phyloP scores from a whole-genome alignment of 768 basidiomycete species.

The Auriculariales sp. region DNA sequence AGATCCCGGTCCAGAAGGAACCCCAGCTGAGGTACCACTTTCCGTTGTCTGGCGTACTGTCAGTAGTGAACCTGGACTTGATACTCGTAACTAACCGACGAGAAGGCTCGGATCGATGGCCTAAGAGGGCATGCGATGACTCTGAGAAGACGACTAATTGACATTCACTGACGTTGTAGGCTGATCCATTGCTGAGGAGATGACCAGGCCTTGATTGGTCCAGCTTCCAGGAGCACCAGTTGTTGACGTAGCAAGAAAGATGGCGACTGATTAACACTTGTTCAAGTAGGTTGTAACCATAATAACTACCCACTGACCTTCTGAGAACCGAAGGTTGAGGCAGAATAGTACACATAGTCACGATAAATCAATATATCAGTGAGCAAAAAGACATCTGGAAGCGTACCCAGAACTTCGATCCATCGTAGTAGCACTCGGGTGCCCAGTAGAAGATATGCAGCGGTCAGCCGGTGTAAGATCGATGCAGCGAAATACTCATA shows the following conservation, averaged over 20 bases:
- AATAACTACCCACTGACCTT: conserved; percentile 23
- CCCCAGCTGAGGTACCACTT: conserved; percentile 39
- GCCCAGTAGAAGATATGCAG: conserved; percentile 18
- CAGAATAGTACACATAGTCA: conserved; percentile 39
- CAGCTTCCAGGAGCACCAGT: conserved; percentile 24
- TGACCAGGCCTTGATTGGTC: conserved; percentile 33
- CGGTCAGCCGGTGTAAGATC: background rate
- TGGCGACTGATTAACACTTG: conserved; percentile 31
- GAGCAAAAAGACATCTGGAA: conserved; percentile 1
- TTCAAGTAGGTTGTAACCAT: background rate
- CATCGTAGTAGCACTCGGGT: conserved; percentile 19
- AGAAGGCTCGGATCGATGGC: conserved; percentile 31
- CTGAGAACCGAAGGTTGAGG: conserved; percentile 39
- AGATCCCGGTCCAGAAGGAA: conserved; percentile 27
- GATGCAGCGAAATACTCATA: background rate
- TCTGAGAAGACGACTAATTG: background rate
- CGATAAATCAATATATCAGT: too few species aligned
- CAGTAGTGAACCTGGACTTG: background rate
- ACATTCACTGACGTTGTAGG: conserved; percentile 26
- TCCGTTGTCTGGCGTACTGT: conserved; percentile 18
- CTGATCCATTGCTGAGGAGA: conserved; percentile 23
- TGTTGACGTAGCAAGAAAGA: conserved; percentile 38
- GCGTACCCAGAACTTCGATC: conserved; percentile 13
- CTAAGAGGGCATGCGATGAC: conserved; percentile 15
- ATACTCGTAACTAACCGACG: conserved; percentile 18